Base-by-base conservation (phyloP, 495 filamentous ascomycete genomes). In the Aspergillus kassunensis region DNA sequence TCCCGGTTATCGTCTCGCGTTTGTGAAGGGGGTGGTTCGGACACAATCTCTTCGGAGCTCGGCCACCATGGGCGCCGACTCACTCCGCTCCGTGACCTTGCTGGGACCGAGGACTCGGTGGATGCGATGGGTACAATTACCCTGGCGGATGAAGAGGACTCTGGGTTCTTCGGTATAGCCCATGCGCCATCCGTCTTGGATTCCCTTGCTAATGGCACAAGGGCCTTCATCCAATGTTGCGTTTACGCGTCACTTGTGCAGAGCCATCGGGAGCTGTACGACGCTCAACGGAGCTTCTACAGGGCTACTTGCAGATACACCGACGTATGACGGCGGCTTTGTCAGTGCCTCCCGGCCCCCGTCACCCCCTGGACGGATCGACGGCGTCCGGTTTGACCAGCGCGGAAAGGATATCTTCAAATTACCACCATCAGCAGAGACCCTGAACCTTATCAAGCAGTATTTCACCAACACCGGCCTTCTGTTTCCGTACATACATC, bases 161-260 rank as follows among this genome's bases (percentile, higher is more conserved):
- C 62, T 30, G 75, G 70, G 0, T 77, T 74, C 52, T 78, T 78
- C 57, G 75, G 73, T 76, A 60, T 15, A 34, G 8, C 27, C 21
- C 19, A 15, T 15, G 31, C 6, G 4, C 4, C 9, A 34, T 5
- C 31, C 31, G 9, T 4, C 2, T 25, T 16, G 11, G 6, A 25
- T 7, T 13, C 1, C 3, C 13, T 27, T 29, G 20, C 11, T 16
- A 19, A 33, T 18, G 10, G 8, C 11, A 27, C 39, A 23, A 76
- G 73, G 75, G 1, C 66, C 75, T 6, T 77, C 75, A 5, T 78
- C 75, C 1, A 77, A 78, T 55, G 71, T 76, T 34, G 73, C 74
- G 1, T 77, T 78, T 41, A 61, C 72, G 13, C 64, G 71, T 13
- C 67, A 70, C 51, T 41, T 73, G 6, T 66, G 62, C 2, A 39